These are phyloP conservation scores for Saccharomyces hybrid DNA, from an alignment of 1,139 yeast genomes.

Conservation along the genomic window DNA sequence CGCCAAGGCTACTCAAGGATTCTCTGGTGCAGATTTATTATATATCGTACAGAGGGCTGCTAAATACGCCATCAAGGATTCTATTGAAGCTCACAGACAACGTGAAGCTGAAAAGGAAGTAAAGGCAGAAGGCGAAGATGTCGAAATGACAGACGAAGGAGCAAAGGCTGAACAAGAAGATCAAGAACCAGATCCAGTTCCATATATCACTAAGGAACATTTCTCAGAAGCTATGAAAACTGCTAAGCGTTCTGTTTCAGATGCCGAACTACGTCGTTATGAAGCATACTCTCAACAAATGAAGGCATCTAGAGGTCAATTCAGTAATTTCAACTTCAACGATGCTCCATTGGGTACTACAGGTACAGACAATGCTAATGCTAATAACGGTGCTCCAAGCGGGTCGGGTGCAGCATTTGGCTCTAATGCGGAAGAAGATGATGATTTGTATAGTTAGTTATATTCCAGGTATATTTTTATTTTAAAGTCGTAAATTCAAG, in stretches of 20 bases:
- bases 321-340: slow-evolving; percentile 64
- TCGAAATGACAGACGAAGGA: slow-evolving; percentile 60
- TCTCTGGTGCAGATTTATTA: slow-evolving; percentile 97
- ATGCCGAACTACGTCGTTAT: slow-evolving; percentile 95
- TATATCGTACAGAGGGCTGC: slow-evolving; percentile 98
- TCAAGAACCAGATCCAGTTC: slow-evolving; percentile 83
- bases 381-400: slow-evolving; percentile 22
- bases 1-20: slow-evolving; percentile 89
- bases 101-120: slow-evolving; percentile 45
- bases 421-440: slow-evolving; percentile 68
- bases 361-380: slow-evolving; percentile 33
- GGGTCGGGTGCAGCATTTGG: slow-evolving; percentile 41
- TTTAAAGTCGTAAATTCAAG: slow-evolving; percentile 3
- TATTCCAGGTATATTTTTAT: slow-evolving; percentile 4
- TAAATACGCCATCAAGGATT: slow-evolving; percentile 95
- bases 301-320: slow-evolving; percentile 91
- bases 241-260: slow-evolving; percentile 94
- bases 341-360: slow-evolving; percentile 42
- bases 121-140: slow-evolving; percentile 55
- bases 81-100: slow-evolving; percentile 76
- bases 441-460: slow-evolving; percentile 74
- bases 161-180: slow-evolving; percentile 44
- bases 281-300: slow-evolving; percentile 97
- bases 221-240: slow-evolving; percentile 99
- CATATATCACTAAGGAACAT: slow-evolving; percentile 84